Evolutionary conservation across 139 green algal genomes (phyloP).

Genomic region (Ostreobium quekettii): DNA sequence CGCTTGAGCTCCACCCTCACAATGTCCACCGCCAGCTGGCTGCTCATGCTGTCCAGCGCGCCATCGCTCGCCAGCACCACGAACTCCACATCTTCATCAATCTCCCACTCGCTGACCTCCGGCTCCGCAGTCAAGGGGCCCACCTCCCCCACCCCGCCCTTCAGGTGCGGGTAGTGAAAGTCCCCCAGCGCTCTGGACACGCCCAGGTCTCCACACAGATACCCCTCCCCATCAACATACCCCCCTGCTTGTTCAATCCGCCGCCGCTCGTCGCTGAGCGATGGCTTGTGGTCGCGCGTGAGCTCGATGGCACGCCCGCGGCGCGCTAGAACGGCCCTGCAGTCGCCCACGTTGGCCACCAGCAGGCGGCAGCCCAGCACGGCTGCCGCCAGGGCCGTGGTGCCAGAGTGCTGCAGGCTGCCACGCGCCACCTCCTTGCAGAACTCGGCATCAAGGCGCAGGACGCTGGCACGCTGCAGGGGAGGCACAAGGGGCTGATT

Average conservation of each 20-base stretch:
- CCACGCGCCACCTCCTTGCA: neutral
- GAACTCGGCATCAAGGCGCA: slow-evolving; percentile 6
- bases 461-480: neutral
- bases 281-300: slow-evolving; percentile 33
- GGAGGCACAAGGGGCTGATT: too few relatives aligned
- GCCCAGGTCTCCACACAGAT: neutral
- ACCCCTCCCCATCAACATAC: neutral
- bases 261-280: neutral
- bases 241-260: slow-evolving; percentile 6
- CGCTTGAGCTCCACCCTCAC: slow-evolving; percentile 24
- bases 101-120: slow-evolving; percentile 37
- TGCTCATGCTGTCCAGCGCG: slow-evolving; percentile 39
- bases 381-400: slow-evolving; percentile 4
- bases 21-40: slow-evolving; percentile 49
- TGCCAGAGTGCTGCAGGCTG: slow-evolving; percentile 2
- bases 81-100: slow-evolving; percentile 39
- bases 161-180: slow-evolving; percentile 15
- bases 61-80: slow-evolving; percentile 45
- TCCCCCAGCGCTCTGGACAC: neutral
- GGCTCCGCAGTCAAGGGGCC: slow-evolving; percentile 49
- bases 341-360: slow-evolving; percentile 20
- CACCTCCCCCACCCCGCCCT: slow-evolving; percentile 16
- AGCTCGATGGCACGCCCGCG: slow-evolving; percentile 17
- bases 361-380: neutral
- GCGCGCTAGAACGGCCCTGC: slow-evolving; percentile 28